Evolutionary conservation across 768 basidiomycete species (phyloP), one percentile per base, ranked within the genome.

Genomic region (Cystofilobasidium bisporidii): DNA sequence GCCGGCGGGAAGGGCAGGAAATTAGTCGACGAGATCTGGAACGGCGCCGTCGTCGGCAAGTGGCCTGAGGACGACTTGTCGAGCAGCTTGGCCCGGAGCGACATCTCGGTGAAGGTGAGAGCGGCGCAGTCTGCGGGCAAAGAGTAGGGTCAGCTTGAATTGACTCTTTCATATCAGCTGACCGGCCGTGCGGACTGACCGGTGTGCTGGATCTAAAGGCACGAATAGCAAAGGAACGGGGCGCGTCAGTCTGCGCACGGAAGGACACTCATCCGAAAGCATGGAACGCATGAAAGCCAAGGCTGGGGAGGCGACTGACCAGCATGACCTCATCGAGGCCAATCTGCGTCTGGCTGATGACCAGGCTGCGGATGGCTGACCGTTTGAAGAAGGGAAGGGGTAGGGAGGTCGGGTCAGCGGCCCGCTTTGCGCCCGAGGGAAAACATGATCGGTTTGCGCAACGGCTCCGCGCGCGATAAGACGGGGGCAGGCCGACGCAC

Each of bases 281-380:
- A n/a, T n/a, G n/a, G n/a, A n/a, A n/a, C n/a, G n/a, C n/a, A n/a
- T n/a, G n/a, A n/a, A n/a, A n/a, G n/a, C n/a, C n/a, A n/a, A n/a
- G n/a, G n/a, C 40, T 17, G 15, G 12, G 24, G 3, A 5, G 10
- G 47, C 9, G 18, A 64, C 68, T 50, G 15, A 69, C 68, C 56
- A 69, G 45, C 68, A 69, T 69, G 11, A 69, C 68, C 36, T 69
- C 68, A n/a, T 69, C 45, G n/a, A 69, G 45, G 22, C 68, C 68
- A 9, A 69, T 69, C 63, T 69, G 68, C 41, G 68, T 69, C 36
- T 69, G 68, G 45, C 36, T 40, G 62, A 69, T 69, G 22, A 69
- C 63, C 18, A 69, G 63, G 40, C 58, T 60, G 38, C 68, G 63
- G 41, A 69, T 60, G 18, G 68, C 68, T 68, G 43, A 22, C n/a